Evolutionary conservation across 208 protist genomes (phyloP).

Genomic region (Leishmania amazonensis): DNA sequence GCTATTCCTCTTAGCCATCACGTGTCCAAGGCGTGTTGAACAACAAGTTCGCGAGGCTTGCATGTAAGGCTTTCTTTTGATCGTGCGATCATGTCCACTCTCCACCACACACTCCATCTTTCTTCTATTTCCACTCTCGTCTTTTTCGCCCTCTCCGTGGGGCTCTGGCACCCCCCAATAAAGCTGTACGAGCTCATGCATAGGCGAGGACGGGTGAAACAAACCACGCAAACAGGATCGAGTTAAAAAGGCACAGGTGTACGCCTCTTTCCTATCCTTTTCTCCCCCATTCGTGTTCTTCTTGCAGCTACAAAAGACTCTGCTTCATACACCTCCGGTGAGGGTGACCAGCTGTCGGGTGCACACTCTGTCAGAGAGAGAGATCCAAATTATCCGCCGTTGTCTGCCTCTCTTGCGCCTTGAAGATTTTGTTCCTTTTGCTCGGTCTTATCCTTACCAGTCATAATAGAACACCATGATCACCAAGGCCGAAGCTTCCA

Average conservation of each 20-base stretch:
- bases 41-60: neutral
- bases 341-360: neutral
- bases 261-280: neutral
- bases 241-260: neutral
- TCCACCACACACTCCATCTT: neutral
- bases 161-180: neutral
- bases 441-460: neutral
- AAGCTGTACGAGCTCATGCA: conserved; percentile 5
- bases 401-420: neutral
- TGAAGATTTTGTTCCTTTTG: neutral
- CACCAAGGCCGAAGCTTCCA: conserved; percentile 61
- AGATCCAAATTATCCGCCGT: neutral
- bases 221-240: conserved; percentile 8
- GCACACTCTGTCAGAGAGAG: neutral
- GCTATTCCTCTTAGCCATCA: neutral
- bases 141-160: conserved; percentile 8
- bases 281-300: neutral
- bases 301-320: neutral
- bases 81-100: neutral
- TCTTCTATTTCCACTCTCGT: neutral
- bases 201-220: conserved; percentile 14
- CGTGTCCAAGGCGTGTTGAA: neutral
- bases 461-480: conserved; percentile 36
- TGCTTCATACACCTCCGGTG: conserved; percentile 4
- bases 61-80: neutral